A percentile compares a stretch with the other conserved stretches of the same genome.
Conservation (phyloP, 345 rosid genomes). For the Salix brachista region DNA sequence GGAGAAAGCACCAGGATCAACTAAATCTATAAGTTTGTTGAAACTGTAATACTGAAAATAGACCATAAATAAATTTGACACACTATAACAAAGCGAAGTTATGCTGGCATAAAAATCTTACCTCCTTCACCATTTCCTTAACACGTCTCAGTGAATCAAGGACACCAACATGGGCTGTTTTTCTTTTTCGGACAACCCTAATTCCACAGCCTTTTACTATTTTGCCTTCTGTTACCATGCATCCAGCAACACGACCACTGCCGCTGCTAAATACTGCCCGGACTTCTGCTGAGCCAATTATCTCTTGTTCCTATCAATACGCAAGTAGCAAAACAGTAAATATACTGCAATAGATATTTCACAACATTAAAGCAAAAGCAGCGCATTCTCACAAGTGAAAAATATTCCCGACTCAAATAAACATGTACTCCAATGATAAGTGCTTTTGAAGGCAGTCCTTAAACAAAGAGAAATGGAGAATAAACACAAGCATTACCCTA, state of each 20-base stretch:
- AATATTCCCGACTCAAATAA: background rate
- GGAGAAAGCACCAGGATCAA: background rate
- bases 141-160: slow-evolving; percentile 88
- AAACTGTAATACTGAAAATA: background rate
- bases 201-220: slow-evolving; percentile 81
- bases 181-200: slow-evolving; percentile 63
- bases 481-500: background rate
- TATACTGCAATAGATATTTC: slow-evolving; percentile 6
- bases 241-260: slow-evolving; percentile 97
- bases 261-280: slow-evolving; percentile 95
- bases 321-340: slow-evolving; percentile 22
- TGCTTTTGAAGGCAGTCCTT: background rate
- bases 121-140: slow-evolving; percentile 93
- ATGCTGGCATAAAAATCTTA: slow-evolving; percentile 25
- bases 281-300: slow-evolving; percentile 80
- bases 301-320: slow-evolving; percentile 64
- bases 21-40: background rate
- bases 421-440: background rate
- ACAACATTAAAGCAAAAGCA: background rate
- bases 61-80: background rate
- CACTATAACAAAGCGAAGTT: background rate
- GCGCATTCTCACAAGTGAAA: background rate
- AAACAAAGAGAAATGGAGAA: background rate
- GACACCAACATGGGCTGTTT: slow-evolving; percentile 58
- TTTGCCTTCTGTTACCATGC: slow-evolving; percentile 92